phyloP scores from a whole-genome alignment of 2,329 filamentous ascomycete genomes.

The Fusarium domesticum region DNA sequence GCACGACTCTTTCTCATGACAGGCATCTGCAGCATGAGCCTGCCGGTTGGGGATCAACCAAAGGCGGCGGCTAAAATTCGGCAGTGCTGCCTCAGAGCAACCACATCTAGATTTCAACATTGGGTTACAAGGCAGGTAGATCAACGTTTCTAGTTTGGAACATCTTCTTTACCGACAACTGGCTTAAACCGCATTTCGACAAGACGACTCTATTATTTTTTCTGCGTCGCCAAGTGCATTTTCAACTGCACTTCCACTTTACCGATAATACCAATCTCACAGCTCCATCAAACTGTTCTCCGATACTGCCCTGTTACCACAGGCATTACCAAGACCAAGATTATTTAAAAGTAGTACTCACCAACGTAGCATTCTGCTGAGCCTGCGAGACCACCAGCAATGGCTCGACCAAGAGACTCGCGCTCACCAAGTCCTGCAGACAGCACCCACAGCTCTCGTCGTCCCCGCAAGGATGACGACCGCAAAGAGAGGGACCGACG shows the following conservation, averaged over 20 bases:
- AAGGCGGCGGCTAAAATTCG: too few relatives aligned
- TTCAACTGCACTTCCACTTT: not conserved
- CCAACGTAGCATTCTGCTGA: slow-evolving; percentile 41
- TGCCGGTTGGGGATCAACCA: too few relatives aligned
- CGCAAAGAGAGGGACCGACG: slow-evolving; percentile 55
- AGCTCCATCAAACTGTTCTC: slow-evolving; percentile 8
- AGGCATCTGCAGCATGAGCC: not conserved
- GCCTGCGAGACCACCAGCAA: slow-evolving; percentile 42
- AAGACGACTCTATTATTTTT: not conserved
- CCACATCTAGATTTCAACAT: not conserved
- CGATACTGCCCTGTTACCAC: slow-evolving; percentile 14
- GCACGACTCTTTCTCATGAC: slow-evolving; percentile 9
- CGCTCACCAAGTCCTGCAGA: slow-evolving; percentile 94
- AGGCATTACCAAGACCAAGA: slow-evolving; percentile 22
- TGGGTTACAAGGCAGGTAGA: not conserved
- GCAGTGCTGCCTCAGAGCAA: too few relatives aligned
- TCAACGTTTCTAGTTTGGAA: not conserved
- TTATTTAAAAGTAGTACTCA: slow-evolving; percentile 39
- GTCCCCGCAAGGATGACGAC: slow-evolving; percentile 59
- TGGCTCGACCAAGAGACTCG: slow-evolving; percentile 65
- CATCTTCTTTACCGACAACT: slow-evolving; percentile 1
- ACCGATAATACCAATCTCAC: not conserved
- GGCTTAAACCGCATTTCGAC: not conserved
- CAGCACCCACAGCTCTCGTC: slow-evolving; percentile 73
- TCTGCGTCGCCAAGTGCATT: not conserved